Evolutionary conservation across 345 rosid genomes (phyloP), one percentile per base, ranked within the genome.

Genomic region (Leavenworthia alabamica): DNA sequence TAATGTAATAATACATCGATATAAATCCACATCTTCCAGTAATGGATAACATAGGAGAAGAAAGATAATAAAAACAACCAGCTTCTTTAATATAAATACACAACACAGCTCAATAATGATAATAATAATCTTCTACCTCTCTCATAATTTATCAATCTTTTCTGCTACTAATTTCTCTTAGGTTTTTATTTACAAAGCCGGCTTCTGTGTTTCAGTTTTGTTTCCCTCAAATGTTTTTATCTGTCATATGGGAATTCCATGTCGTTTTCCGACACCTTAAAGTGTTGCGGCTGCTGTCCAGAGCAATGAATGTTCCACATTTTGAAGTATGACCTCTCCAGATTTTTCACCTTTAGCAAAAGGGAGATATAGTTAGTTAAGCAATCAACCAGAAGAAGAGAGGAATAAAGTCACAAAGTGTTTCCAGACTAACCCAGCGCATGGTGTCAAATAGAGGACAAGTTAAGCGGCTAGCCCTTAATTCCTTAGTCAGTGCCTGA

Each of bases 261-360:
- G 62, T 94, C 96, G 67, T 77, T 80, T 77, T 94, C 99, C 0
- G 73, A 66, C 2, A 94, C 99, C 62, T 81, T 88, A 14, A 90
- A 94, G 74, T 83, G 96, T 32, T 79, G 83, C 7, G 95, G 89
- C 45, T 86, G 81, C 77, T 81, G 81, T 33, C 96, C 85, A 0
- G 77, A 71, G 76, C 96, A 86, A 62, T 84, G 79, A 6, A 90
- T 71, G 79, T 77, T 88, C 99, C 97, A 94, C 99, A 94, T 94
- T 75, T 84, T 94, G 66, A 86, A 82, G 78, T 84, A 94, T 8
- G 96, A 71, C 60, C 96, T 74, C 74, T 90, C 99, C 33, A 94
- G 80, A 77, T 94, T 94, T 63, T 74, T 79, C 55, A 94, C 99
- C 97, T 94, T 86, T 67, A 35, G 11, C 35, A 31, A 52, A 52